Percentiles rank a stretch among this genome's conserved stretches.
Evolutionary conservation across 345 rosid genomes (phyloP).

Genomic region (Luvunga scandens): DNA sequence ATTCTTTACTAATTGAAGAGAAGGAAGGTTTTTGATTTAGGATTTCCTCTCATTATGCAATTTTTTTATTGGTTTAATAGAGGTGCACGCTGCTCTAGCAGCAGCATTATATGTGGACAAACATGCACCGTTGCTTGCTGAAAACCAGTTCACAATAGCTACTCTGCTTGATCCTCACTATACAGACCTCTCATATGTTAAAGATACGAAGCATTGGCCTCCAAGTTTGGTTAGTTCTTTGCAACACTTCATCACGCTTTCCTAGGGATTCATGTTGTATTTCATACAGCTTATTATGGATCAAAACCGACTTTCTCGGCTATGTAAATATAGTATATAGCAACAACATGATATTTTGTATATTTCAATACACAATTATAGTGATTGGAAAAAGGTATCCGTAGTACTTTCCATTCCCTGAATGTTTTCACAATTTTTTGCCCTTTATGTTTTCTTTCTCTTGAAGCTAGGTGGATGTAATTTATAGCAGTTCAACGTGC

Average conservation of each 20-base stretch:
- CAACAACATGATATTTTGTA: neutral
- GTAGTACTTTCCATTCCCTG: neutral
- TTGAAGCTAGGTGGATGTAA: neutral
- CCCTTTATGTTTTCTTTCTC: neutral
- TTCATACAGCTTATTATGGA: neutral
- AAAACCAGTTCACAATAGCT: conserved; percentile 59
- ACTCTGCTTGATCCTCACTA: conserved; percentile 60
- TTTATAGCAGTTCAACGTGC: neutral
- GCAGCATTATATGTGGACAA: conserved; percentile 58
- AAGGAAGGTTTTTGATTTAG: neutral
- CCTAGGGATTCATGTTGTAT: conserved; percentile 16
- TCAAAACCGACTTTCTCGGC: neutral
- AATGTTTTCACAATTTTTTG: neutral
- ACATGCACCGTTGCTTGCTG: conserved; percentile 56
- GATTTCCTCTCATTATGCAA: neutral
- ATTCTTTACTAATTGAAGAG: neutral
- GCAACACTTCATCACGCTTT: conserved; percentile 54
- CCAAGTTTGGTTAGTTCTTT: conserved; percentile 64
- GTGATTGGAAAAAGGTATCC: neutral
- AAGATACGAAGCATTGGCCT: conserved; percentile 65
- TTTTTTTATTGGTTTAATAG: conserved; percentile 23
- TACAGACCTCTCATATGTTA: conserved; percentile 49
- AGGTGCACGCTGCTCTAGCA: conserved; percentile 63
- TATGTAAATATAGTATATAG: neutral
- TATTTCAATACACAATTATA: neutral